phyloP scores from a whole-genome alignment of 23 red algal species.

The Gracilaria caudata region DNA sequence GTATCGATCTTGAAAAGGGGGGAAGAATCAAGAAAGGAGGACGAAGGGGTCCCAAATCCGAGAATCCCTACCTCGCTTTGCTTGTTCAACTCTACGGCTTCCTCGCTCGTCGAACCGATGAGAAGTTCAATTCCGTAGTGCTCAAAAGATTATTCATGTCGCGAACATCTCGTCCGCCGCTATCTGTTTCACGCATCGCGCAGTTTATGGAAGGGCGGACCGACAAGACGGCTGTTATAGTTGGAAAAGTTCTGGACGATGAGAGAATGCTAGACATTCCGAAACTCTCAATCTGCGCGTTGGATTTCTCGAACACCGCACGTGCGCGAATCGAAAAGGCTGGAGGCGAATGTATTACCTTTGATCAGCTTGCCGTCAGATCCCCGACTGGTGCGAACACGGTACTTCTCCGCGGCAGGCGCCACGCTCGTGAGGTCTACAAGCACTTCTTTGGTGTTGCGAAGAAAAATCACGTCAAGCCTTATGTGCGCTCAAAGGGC shows the following conservation, averaged over 20 bases:
- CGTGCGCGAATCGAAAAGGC: constrained; percentile 91
- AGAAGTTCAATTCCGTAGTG: constrained; percentile 91
- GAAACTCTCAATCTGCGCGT: constrained; percentile 87
- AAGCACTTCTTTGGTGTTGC: constrained; percentile 93
- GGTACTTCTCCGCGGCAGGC: constrained; percentile 81
- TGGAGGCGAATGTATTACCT: constrained; percentile 91
- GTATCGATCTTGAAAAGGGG: constrained; percentile 98
- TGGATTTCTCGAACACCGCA: constrained; percentile 88
- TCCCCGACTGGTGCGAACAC: constrained; percentile 82
- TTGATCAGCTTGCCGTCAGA: constrained; percentile 93
- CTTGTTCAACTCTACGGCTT: constrained; percentile 95
- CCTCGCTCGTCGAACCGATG: constrained; percentile 91
- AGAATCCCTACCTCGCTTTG: constrained; percentile 93
- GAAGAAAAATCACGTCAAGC: constrained; percentile 91
- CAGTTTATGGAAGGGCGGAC: constrained; percentile 52
- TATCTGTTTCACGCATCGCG: constrained; percentile 79
- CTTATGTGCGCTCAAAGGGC: constrained; percentile 92
- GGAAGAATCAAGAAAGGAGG: constrained; percentile 88
- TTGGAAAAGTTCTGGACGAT: constrained; percentile 96
- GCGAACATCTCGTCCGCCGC: constrained; percentile 93
- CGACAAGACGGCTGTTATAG: constrained; percentile 87
- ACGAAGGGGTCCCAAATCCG: constrained; percentile 80
- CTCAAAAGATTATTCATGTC: constrained; percentile 94
- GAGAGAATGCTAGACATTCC: constrained; percentile 90
- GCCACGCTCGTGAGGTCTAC: constrained; percentile 92